Base-by-base conservation (phyloP, 495 filamentous ascomycete species). In the Diplogelasinospora grovesii region DNA sequence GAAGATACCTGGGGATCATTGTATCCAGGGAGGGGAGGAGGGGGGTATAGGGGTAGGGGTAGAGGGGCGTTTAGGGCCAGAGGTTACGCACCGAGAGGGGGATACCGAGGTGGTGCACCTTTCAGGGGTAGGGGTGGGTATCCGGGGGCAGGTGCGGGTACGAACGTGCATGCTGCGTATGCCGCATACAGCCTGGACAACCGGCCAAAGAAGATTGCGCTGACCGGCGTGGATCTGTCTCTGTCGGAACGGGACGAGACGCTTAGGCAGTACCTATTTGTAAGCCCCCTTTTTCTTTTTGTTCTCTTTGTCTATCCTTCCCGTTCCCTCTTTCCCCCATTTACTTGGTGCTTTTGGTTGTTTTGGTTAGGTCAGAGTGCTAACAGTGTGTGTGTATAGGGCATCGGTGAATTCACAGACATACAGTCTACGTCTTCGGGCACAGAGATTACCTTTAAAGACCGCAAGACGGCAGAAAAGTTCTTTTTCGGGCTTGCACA, bases 391-490 rank as follows among this genome's bases (percentile, higher is more conserved):
- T n/a, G n/a, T n/a, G n/a, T 22, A 3, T 45, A 95, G 89, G 82
- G 81, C 47, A 75, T 89, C 39, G 84, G 86, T 36, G 88, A 95
- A 45, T 89, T 85, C 51, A 79, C 87, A 39, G 77, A 76, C 27
- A 82, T 96, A 39, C 76, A 87, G 38, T 63, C 71, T 1, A 78
- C 82, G 47, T 74, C 81, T 0, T 60, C 74, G 2, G 73, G 18
- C 56, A 83, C 58, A 46, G 85, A 58, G 20, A 75, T 97, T 39
- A 75, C 75, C 2, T 98, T 97, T 60, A 89, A 85, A 49, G 87
- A 98, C 51, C 82, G 92, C 28, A 89, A 82, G 51, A 82, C 83
- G 5, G 92, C 89, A 10, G 90, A 96, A 62, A 85, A 84, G 54
- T 85, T 90, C 58, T 80, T 87, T 67, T 78, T 78, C 59, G 67